Evolutionary conservation across 2,329 filamentous ascomycete genomes (phyloP).

Genomic region (Torrubiellomyces zombiae): DNA sequence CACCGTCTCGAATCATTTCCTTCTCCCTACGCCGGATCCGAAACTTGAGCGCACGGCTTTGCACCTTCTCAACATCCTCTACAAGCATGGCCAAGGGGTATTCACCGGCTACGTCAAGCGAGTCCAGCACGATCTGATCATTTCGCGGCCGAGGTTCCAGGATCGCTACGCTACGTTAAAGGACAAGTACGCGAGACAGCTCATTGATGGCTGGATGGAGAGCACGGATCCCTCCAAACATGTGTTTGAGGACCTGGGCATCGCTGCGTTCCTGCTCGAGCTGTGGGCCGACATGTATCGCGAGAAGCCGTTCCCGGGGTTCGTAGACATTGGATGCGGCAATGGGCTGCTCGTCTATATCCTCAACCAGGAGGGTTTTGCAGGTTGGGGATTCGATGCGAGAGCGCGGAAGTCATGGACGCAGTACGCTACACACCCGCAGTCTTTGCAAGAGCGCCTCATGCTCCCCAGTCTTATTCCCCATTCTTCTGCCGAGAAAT

Average conservation of each 20-base stretch:
- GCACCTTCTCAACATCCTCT: conserved; percentile 48
- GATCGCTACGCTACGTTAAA: conserved; percentile 72
- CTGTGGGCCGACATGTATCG: conserved; percentile 76
- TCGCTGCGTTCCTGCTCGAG: conserved; percentile 84
- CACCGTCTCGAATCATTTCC: conserved; percentile 42
- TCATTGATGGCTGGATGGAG: conserved; percentile 72
- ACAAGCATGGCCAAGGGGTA: conserved; percentile 57
- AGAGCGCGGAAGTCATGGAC: conserved; percentile 72
- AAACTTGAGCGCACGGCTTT: conserved; percentile 52
- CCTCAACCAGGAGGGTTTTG: conserved; percentile 63
- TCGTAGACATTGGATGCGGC: conserved; percentile 90
- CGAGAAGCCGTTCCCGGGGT: conserved; percentile 52
- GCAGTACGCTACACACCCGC: conserved; percentile 36
- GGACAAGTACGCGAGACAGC: conserved; percentile 51
- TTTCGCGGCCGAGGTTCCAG: conserved; percentile 64
- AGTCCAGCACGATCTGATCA: conserved; percentile 65
- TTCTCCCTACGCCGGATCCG: conserved; percentile 25
- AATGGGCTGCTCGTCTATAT: conserved; percentile 84
- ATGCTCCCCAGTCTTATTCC: conserved; percentile 33
- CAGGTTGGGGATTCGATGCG: conserved; percentile 84
- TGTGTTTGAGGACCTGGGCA: conserved; percentile 84
- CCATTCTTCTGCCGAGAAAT: too few relatives aligned
- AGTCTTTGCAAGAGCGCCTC: conserved; percentile 27
- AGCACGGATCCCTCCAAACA: conserved; percentile 78
- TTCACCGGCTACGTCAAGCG: conserved; percentile 58